Percentiles rank a stretch among this genome's conserved stretches.
phyloP scores from a whole-genome alignment of 2,329 filamentous ascomycete species.

The Diaporthe sp. region DNA sequence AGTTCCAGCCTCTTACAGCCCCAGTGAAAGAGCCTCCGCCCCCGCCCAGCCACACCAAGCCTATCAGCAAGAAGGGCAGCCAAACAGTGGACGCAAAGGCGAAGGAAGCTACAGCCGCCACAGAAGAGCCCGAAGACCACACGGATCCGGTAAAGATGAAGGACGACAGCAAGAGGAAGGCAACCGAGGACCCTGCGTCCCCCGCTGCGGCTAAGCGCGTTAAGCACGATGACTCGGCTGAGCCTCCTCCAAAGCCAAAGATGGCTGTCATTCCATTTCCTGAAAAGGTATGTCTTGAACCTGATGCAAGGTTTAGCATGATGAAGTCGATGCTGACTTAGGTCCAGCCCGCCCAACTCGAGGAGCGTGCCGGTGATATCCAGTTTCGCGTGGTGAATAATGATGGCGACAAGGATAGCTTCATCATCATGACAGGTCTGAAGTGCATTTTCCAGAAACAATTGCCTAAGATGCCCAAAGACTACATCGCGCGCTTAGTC shows the following conservation, averaged over 20 bases:
- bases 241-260: constrained; percentile 65
- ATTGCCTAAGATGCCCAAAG: constrained; percentile 98
- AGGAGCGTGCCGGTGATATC: constrained; percentile 94
- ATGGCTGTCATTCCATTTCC: constrained; percentile 83
- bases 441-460: constrained; percentile 99
- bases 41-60: background rate
- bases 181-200: constrained; percentile 73
- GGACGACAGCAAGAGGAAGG: constrained; percentile 77
- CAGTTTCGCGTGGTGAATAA: constrained; percentile 99
- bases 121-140: constrained; percentile 9
- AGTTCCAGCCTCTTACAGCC: constrained; percentile 30
- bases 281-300: constrained; percentile 75
- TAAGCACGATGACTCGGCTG: constrained; percentile 63
- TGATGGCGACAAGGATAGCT: constrained; percentile 86
- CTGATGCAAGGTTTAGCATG: background rate
- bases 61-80: constrained; percentile 15
- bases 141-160: constrained; percentile 46
- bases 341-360: constrained; percentile 83
- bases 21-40: constrained; percentile 6
- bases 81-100: too few relatives aligned
- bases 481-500: constrained; percentile 96
- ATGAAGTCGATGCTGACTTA: constrained; percentile 41
- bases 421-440: constrained; percentile 93
- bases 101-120: constrained; percentile 18
- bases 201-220: constrained; percentile 74